Evolutionary conservation across 2,329 filamentous ascomycete genomes (phyloP).

Genomic region (Aspergillus amoenus): DNA sequence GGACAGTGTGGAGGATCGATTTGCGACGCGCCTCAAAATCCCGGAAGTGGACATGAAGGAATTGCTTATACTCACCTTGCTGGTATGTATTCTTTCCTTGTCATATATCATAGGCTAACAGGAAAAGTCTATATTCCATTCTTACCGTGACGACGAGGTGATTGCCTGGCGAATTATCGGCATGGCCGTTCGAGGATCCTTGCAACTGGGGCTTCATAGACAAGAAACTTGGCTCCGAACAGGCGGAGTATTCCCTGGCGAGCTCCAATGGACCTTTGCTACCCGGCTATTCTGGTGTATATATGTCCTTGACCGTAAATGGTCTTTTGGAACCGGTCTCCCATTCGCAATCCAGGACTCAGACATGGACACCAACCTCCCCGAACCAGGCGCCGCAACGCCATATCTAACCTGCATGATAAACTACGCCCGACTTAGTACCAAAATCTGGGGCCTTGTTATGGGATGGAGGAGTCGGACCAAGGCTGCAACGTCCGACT

Average conservation of each 20-base stretch:
- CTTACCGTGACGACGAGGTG: conserved; percentile 51
- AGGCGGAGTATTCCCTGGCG: conserved; percentile 37
- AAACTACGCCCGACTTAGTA: conserved; percentile 47
- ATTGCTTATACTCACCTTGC: conserved; percentile 31
- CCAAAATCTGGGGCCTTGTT: conserved; percentile 49
- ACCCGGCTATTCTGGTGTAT: conserved; percentile 51
- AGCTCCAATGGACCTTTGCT: conserved; percentile 36
- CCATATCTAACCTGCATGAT: conserved; percentile 51
- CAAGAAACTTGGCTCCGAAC: conserved; percentile 41
- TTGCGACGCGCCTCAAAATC: conserved; percentile 33
- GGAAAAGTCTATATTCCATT: conserved; percentile 35
- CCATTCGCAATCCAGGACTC: conserved; percentile 51
- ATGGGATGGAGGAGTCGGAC: conserved; percentile 36
- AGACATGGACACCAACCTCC: conserved; percentile 51
- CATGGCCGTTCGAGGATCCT: conserved; percentile 46
- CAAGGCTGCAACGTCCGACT: conserved; percentile 38
- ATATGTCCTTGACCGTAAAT: conserved; percentile 53
- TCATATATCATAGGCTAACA: background rate
- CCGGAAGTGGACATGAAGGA: conserved; percentile 42
- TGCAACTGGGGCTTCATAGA: conserved; percentile 52
- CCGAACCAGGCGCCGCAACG: conserved; percentile 41
- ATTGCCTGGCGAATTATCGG: conserved; percentile 52
- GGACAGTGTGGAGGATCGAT: conserved; percentile 36
- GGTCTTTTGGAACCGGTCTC: conserved; percentile 53
- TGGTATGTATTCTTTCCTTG: conserved; percentile 20